Conservation (phyloP, 2,329 filamentous ascomycete species). For the Alternaria metachromatica region DNA sequence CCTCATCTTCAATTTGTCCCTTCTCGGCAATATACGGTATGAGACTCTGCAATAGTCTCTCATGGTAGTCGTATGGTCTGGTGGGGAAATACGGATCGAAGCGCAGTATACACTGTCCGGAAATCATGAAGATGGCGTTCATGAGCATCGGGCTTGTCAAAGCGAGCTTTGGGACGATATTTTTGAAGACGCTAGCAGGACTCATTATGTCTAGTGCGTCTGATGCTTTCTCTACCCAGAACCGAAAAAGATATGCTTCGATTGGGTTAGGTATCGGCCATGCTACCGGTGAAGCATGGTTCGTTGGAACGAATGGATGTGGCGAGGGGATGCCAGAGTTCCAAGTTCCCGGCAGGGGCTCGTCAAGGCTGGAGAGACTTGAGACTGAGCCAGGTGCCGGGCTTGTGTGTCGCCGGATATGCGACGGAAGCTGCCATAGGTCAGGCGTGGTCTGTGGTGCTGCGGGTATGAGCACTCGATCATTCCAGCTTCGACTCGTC, state of each 20-base stretch:
- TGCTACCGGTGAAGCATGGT: background rate
- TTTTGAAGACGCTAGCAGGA: slow-evolving; percentile 16
- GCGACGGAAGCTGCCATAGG: slow-evolving; percentile 4
- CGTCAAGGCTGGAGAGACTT: slow-evolving; percentile 18
- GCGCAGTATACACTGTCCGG: slow-evolving; percentile 48
- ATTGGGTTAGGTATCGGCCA: slow-evolving; percentile 18
- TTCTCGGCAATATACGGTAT: slow-evolving; percentile 25
- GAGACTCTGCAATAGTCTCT: slow-evolving; percentile 19
- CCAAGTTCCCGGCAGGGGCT: slow-evolving; percentile 3
- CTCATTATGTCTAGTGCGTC: slow-evolving; percentile 22
- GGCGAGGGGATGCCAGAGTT: slow-evolving; percentile 3
- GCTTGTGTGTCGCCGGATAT: slow-evolving; percentile 5
- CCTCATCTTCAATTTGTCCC: slow-evolving; percentile 25
- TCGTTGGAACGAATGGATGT: background rate
- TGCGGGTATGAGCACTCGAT: background rate
- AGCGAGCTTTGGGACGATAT: slow-evolving; percentile 19
- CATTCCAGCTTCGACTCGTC: background rate
- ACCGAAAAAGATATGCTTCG: slow-evolving; percentile 22
- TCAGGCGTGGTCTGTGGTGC: background rate
- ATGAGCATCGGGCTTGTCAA: slow-evolving; percentile 50
- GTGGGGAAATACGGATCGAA: slow-evolving; percentile 18
- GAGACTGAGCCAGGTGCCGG: slow-evolving; percentile 14
- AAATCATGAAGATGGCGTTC: slow-evolving; percentile 49
- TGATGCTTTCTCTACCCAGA: slow-evolving; percentile 21
- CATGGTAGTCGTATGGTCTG: slow-evolving; percentile 24